Conservation (phyloP, 73 alveolate genomes). For the Loxodes magnus region DNA sequence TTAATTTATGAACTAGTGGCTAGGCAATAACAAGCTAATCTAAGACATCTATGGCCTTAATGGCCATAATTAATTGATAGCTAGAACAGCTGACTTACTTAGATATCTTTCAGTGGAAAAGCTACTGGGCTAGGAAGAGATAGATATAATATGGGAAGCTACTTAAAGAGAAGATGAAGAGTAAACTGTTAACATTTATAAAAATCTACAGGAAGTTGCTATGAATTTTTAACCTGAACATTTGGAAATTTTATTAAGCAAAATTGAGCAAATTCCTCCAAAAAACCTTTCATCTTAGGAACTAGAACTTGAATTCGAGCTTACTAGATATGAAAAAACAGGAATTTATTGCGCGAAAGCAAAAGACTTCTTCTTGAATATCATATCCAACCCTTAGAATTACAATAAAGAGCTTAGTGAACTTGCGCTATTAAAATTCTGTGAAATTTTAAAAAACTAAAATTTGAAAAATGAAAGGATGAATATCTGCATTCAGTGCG, state of each 20-base stretch:
- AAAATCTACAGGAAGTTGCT: slow-evolving; percentile 35
- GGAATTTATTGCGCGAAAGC: slow-evolving; percentile 10
- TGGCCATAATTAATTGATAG: slow-evolving; percentile 52
- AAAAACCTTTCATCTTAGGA: slow-evolving; percentile 38
- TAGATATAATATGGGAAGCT: slow-evolving; percentile 50
- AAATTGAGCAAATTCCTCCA: slow-evolving; percentile 29
- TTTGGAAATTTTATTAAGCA: slow-evolving; percentile 18
- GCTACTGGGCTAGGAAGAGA: slow-evolving; percentile 29
- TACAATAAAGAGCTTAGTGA: slow-evolving; percentile 1
- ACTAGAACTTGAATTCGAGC: slow-evolving; percentile 34
- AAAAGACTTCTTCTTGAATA: not conserved
- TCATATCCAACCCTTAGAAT: not conserved
- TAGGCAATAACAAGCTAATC: slow-evolving; percentile 43
- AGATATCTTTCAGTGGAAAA: slow-evolving; percentile 42
- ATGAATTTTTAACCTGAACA: slow-evolving; percentile 24
- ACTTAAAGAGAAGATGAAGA: slow-evolving; percentile 53
- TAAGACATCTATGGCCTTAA: slow-evolving; percentile 39
- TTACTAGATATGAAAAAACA: slow-evolving; percentile 21
- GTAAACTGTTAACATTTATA: slow-evolving; percentile 48
- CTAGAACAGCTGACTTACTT: slow-evolving; percentile 56
- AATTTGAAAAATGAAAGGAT: slow-evolving; percentile 6
- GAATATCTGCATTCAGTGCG: not conserved
- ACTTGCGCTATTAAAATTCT: not conserved
- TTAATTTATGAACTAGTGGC: slow-evolving; percentile 25
- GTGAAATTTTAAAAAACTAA: not conserved